phyloP scores from a whole-genome alignment of 1,284 basidiomycete species.

The Trametes hirsuta region DNA sequence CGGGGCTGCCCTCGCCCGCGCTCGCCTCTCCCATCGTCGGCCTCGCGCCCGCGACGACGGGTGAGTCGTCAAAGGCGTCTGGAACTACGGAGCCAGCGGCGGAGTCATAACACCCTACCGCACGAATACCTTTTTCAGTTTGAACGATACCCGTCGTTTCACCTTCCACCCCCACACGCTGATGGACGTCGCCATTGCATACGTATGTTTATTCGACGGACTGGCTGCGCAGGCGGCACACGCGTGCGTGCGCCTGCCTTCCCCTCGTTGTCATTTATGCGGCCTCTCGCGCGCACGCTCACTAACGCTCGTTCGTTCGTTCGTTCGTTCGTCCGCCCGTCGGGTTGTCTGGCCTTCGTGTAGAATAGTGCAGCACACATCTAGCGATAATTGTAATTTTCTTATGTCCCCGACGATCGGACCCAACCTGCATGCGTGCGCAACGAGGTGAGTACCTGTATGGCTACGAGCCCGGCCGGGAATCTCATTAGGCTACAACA shows the following conservation, averaged over 20 bases:
- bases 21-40: background rate
- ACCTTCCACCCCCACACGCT: background rate
- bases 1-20: conserved; percentile 15
- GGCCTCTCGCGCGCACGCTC: conserved; percentile 1
- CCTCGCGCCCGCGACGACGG: background rate
- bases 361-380: conserved; percentile 13
- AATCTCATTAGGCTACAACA: too few relatives aligned
- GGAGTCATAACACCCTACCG: background rate
- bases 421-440: too few relatives aligned
- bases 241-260: background rate
- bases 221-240: background rate
- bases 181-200: background rate
- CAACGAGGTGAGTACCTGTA: too few relatives aligned
- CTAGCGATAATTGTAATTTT: conserved; percentile 16
- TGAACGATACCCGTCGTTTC: conserved; percentile 12
- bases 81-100: background rate
- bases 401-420: background rate
- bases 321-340: background rate
- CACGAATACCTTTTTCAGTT: conserved; percentile 2
- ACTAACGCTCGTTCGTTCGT: background rate
- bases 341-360: background rate
- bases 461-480: too few relatives aligned
- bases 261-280: background rate
- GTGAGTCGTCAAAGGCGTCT: background rate
- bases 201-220: conserved; percentile 2